Base-by-base conservation (phyloP, 148 eudicot species). In the Gaultheria prostrata region DNA sequence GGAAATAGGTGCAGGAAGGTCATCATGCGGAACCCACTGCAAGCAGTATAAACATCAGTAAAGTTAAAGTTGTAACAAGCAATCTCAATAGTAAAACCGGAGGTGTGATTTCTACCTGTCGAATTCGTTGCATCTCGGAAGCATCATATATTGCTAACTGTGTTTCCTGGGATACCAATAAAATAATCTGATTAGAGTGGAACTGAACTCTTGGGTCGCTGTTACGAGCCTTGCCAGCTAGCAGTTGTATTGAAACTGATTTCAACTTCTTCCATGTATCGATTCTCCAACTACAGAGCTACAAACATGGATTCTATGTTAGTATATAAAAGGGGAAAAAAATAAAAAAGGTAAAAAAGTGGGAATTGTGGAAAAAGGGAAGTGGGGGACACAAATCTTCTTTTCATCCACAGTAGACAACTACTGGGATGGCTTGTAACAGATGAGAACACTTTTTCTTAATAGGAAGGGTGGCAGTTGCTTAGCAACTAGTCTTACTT, bases 211-310 rank as follows among this genome's bases (percentile, higher is more conserved):
- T 33, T 33, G 35, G 1, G 35, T 33, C 35, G 1, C 35, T 1
- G 35, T 33, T 33, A 33, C 35, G 35, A 33, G 35, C 35, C 35
- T 1, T 33, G 35, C 35, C 35, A 33, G 35, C 1, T 33, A 3
- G 35, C 35, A 33, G 1, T 33, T 33, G 35, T 33, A 33, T 33
- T 33, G 35, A 3, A 33, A 33, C 35, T 33, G 35, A 33, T 33
- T 33, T 33, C 35, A 33, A 33, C 83, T 90, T 93, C 86, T 92
- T 95, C 98, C 97, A 93, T 3, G 92, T 80, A 82, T 93, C 95
- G 65, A 91, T 95, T 92, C 95, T 93, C 98, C 98, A 95, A 45
- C 88, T 77, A 84, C 92, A 93, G 33, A 95, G 89, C 98, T 95
- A 89, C 86, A 88, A 76, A 20, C 53, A 84, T 5, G 7, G 15